A percentile compares a stretch with the other conserved stretches of the same genome.
These are phyloP conservation scores for Boletus subparvulus DNA, from an alignment of 768 basidiomycete species.

Conservation along the genomic window DNA sequence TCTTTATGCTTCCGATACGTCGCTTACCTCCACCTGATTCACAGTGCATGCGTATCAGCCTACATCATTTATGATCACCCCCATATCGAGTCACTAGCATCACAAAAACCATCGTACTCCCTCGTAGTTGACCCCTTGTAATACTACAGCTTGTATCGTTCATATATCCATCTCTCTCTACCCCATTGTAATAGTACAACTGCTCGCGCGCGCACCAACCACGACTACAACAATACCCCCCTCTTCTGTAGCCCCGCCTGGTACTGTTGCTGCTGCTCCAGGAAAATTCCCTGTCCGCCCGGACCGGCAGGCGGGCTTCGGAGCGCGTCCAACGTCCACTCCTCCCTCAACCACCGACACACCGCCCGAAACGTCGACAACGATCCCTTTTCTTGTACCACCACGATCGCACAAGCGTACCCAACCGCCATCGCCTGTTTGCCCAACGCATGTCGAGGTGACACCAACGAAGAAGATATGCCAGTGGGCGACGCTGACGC, in stretches of 20 bases:
- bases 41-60: too few species aligned
- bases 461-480: conserved; percentile 25
- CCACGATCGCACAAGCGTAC: conserved; percentile 65
- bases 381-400: conserved; percentile 90
- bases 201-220: background rate
- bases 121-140: background rate
- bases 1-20: background rate
- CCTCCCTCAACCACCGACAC: conserved; percentile 68
- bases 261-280: conserved; percentile 37
- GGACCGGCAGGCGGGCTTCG: conserved; percentile 20
- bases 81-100: too few species aligned
- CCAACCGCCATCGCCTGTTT: conserved; percentile 26
- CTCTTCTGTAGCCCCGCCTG: conserved; percentile 20
- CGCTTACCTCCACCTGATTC: background rate
- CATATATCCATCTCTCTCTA: background rate
- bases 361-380: conserved; percentile 80
- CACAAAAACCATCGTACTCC: too few species aligned
- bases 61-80: too few species aligned
- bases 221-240: conserved; percentile 26
- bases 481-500: conserved; percentile 22
- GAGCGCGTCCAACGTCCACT: conserved; percentile 53
- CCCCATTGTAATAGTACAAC: background rate
- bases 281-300: conserved; percentile 38
- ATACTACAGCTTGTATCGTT: background rate
- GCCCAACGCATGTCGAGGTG: conserved; percentile 28